Conservation (phyloP, 306 rosid genomes). For the Hippophae rhamnoides region DNA sequence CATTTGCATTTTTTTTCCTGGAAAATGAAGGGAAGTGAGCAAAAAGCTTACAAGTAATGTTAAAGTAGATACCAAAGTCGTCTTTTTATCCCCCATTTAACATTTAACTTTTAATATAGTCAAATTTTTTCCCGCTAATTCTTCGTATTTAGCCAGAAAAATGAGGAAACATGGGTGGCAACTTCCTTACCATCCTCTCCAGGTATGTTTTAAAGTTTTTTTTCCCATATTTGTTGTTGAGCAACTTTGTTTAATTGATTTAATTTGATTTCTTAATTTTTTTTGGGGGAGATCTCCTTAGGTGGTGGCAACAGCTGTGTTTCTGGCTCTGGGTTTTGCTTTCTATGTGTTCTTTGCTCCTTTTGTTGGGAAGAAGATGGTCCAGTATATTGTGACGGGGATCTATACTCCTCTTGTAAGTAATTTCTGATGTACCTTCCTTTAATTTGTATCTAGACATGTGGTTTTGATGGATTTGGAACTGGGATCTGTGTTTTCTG, state of each 20-base stretch:
- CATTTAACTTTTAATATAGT: neutral
- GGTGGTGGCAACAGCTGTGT: constrained; percentile 98
- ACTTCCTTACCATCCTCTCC: constrained; percentile 95
- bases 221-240: constrained; percentile 4
- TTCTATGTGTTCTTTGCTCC: constrained; percentile 97
- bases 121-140: constrained; percentile 10
- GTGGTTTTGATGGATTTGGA: constrained; percentile 16
- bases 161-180: constrained; percentile 99
- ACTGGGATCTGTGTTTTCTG: constrained; percentile 49
- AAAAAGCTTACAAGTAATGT: neutral
- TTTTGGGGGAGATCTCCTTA: constrained; percentile 13
- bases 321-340: constrained; percentile 91
- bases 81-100: neutral
- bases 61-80: constrained; percentile 9
- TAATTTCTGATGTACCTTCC: constrained; percentile 17
- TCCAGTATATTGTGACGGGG: constrained; percentile 73
- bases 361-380: constrained; percentile 74
- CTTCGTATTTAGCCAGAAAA: constrained; percentile 23
- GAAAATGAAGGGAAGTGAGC: constrained; percentile 26
- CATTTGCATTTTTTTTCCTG: constrained; percentile 25
- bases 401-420: constrained; percentile 90
- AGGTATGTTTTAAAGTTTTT: constrained; percentile 37
- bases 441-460: neutral
- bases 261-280: neutral
- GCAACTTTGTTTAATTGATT: too few species aligned